Evolutionary conservation across 176 grass and related monocot genomes (phyloP), one percentile per base, ranked within the genome.

Genomic region (Eragrostis curvula): DNA sequence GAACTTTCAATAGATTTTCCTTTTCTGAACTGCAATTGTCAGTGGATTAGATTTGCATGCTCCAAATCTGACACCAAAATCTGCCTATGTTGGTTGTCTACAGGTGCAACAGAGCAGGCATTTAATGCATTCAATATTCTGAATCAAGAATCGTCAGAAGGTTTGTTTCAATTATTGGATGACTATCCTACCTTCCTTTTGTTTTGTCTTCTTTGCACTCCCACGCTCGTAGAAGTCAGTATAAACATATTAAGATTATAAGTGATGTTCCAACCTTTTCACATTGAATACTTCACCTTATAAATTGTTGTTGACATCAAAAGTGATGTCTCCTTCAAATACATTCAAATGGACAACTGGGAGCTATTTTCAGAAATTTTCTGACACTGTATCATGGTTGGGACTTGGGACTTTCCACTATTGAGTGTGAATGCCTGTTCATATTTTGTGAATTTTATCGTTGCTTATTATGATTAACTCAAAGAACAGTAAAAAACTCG

Each of bases 101-200:
- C 32, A 59, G 73, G 21, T 75, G 21, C 12, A 75, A 25, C 52
- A 75, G 52, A 75, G 55, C 73, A 75, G 41, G 32, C 8, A 75
- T 11, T 20, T 43, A 56, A 75, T 42, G 55, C 51, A 59, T 58
- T 75, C 12, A 24, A 59, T 52, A 40, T 43, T 58, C 30, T 15
- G 20, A 59, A 42, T 10, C 21, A 75, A 75, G 73, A 59, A 75
- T 42, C 73, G 25, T 43, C 53, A 59, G 11, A 75, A 59, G 73
- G 73, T 75, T 43, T 21, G 73, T 59, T 57, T 43, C 52, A 43
- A 7, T 75, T 75, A 24, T 36, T 36, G 32, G 32, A 36, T 36
- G 32, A 36, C 32, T 36, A 36, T n/a, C 32, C 32, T 36, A 36
- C 32, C 32, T 36, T 36, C 32, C 32, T 13, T 12, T 75, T 57